Evolutionary conservation across 345 rosid species (phyloP).

Genomic region (Odontarrhena argentea): DNA sequence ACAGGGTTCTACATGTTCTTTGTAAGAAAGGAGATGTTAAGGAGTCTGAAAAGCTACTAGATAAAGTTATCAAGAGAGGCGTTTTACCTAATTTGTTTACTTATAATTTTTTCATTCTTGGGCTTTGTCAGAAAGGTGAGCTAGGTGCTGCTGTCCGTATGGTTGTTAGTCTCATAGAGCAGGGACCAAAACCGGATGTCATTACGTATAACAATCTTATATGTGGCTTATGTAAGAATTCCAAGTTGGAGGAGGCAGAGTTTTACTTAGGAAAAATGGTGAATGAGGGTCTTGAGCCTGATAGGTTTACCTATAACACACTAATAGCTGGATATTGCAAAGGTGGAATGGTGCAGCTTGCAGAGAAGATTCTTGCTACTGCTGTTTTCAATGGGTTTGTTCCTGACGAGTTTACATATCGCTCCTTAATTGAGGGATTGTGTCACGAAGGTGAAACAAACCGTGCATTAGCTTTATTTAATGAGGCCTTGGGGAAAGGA

Average conservation of each 20-base stretch:
- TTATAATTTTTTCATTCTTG: conserved; percentile 74
- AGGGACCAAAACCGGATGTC: conserved; percentile 72
- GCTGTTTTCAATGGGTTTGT: conserved; percentile 79
- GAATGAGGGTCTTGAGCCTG: conserved; percentile 77
- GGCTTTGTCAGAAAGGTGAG: conserved; percentile 72
- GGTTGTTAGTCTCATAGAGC: conserved; percentile 55
- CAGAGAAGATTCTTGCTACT: conserved; percentile 64
- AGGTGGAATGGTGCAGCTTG: conserved; percentile 62
- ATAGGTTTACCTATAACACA: conserved; percentile 72
- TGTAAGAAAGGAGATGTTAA: conserved; percentile 70
- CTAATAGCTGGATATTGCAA: conserved; percentile 77
- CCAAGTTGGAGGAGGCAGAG: conserved; percentile 70
- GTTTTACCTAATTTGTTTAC: conserved; percentile 78
- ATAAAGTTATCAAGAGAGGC: conserved; percentile 74
- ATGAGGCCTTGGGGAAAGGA: conserved; percentile 60
- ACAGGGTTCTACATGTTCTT: conserved; percentile 79
- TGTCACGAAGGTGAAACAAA: conserved; percentile 67
- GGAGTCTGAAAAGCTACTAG: conserved; percentile 76
- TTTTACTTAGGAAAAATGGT: conserved; percentile 75
- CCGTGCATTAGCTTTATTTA: conserved; percentile 70
- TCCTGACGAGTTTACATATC: conserved; percentile 77
- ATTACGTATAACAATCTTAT: conserved; percentile 82
- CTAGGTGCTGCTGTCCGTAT: conserved; percentile 59
- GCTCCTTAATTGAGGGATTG: conserved; percentile 70
- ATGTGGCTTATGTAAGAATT: conserved; percentile 71